Conservation (phyloP, 768 basidiomycete species). For the Trametes elegans region DNA sequence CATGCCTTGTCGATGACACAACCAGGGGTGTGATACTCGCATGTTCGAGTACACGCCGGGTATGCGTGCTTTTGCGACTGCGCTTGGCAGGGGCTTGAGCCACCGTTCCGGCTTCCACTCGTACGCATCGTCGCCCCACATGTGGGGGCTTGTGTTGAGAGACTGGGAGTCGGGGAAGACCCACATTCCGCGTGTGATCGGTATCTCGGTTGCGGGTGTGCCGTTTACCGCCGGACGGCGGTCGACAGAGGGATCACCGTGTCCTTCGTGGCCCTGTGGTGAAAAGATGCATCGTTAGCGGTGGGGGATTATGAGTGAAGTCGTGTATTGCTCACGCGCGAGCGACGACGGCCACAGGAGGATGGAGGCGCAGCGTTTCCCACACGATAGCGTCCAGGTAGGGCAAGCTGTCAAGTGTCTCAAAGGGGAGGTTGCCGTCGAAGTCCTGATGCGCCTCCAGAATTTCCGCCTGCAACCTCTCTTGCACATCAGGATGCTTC, state of each 20-base stretch:
- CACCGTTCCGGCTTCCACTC: slow-evolving; percentile 23
- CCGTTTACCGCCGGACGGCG: slow-evolving; percentile 39
- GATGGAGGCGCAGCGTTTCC: slow-evolving; percentile 49
- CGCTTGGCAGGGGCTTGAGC: slow-evolving; percentile 6
- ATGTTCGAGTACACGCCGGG: slow-evolving; percentile 19
- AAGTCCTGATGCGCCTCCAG: not conserved
- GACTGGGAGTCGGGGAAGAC: not conserved
- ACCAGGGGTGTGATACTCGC: not conserved
- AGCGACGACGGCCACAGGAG: slow-evolving; percentile 23
- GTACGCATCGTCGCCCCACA: slow-evolving; percentile 43
- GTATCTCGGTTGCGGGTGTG: slow-evolving; percentile 33
- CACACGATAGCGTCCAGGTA: slow-evolving; percentile 64
- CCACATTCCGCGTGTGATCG: slow-evolving; percentile 33
- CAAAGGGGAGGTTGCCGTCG: slow-evolving; percentile 33
- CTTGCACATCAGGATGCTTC: slow-evolving; percentile 32
- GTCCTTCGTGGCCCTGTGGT: slow-evolving; percentile 32
- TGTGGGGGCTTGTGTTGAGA: not conserved
- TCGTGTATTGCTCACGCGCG: not conserved
- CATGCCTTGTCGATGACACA: no score
- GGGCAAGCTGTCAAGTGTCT: slow-evolving; percentile 35
- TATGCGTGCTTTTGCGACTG: slow-evolving; percentile 9
- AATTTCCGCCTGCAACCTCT: slow-evolving; percentile 22
- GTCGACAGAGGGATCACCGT: slow-evolving; percentile 38
- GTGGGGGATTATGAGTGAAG: no score
- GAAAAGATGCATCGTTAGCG: not conserved